These are phyloP conservation scores for Eustoma russellianum DNA, from an alignment of 257 asterid genomes.

Conservation along the genomic window DNA sequence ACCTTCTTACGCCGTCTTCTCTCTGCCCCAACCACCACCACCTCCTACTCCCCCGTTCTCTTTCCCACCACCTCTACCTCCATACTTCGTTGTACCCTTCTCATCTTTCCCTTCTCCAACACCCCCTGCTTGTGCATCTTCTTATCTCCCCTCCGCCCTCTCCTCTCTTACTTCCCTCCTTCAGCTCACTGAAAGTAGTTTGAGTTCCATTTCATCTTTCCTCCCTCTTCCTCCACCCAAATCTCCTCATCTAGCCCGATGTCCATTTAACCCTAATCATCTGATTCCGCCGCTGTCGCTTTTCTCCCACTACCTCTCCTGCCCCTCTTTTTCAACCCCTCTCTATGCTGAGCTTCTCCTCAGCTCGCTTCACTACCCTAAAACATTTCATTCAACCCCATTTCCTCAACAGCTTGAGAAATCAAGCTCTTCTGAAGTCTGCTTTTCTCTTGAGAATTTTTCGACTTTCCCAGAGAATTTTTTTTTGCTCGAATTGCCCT, in stretches of 20 bases:
- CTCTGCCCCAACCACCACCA: not conserved
- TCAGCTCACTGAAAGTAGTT: conserved; percentile 32
- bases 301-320: conserved; percentile 63
- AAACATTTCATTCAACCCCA: conserved; percentile 18
- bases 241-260: conserved; percentile 33
- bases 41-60: not conserved
- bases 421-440: conserved; percentile 18
- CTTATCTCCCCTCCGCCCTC: conserved; percentile 29
- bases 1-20: not conserved
- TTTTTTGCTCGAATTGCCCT: conserved; percentile 64
- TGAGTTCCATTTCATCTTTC: conserved; percentile 39
- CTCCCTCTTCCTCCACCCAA: conserved; percentile 19
- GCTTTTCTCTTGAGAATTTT: conserved; percentile 43
- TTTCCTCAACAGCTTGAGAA: conserved; percentile 5
- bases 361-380: conserved; percentile 35
- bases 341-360: conserved; percentile 22
- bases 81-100: conserved; percentile 14
- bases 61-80: conserved; percentile 4
- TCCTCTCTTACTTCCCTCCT: conserved; percentile 51
- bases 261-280: conserved; percentile 67
- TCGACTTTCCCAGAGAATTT: conserved; percentile 21
- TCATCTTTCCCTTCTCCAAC: conserved; percentile 19
- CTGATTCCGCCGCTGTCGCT: conserved; percentile 58
- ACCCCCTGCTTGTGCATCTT: conserved; percentile 11
- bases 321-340: conserved; percentile 33